Base-by-base conservation (phyloP, 257 asterid genomes). In the Rauvolfia tetraphylla region DNA sequence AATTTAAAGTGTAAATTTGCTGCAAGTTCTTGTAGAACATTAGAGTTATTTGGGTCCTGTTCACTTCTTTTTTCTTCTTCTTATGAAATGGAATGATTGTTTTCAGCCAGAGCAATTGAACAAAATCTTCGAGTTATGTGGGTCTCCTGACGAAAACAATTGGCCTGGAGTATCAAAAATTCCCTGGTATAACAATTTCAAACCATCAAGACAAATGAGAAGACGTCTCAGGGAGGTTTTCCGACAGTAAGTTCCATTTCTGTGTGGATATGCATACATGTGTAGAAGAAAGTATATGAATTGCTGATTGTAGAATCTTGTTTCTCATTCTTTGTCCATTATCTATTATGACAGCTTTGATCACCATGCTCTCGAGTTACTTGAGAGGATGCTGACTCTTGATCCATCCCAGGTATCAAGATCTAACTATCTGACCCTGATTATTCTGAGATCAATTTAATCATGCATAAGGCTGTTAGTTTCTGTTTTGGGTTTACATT, bases 101-200 rank as follows among this genome's bases (percentile, higher is more conserved):
- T 80, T 85, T 79, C 71, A 92, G 97, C 90, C 97, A 34, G 97
- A 92, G 84, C 97, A 92, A 77, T 66, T 92, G 84, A 87, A 88
- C 79, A 92, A 92, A 73, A 92, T 90, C 46, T 90, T 90, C 65
- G 97, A 92, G 81, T 82, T 92, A 18, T 90, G 96, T 74, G 97
- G 97, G 46, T 83, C 92, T 71, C 96, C 97, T 31, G 90, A 57
- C 31, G 97, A 92, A 81, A 92, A 84, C 31, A 90, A 79, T 79
- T 92, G 97, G 97, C 97, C 97, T 72, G 97, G 96, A 53, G 97
- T 92, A 72, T 83, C 97, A 33, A 92, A 92, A 83, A 84, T 85
- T 71, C 97, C 97, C 46, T 92, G 93, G 91, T 92, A 90, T 75
- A 92, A 85, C 85, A 92, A 90, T 81, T 87, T 89, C 83, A 92